phyloP scores from a whole-genome alignment of 306 rosid species.

The Trifolium fragiferum region DNA sequence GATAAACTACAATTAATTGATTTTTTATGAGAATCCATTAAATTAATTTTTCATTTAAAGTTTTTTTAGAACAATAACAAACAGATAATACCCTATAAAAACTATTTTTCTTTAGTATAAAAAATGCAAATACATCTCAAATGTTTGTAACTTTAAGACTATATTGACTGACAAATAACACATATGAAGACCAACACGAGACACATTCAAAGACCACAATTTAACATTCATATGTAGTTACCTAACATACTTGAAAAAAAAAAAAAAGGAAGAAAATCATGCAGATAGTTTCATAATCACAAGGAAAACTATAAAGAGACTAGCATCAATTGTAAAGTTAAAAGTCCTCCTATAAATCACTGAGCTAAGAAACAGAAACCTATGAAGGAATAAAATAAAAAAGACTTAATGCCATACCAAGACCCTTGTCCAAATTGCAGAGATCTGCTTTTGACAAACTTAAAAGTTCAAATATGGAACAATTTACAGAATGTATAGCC shows the following conservation, averaged over 20 bases:
- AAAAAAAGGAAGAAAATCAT: background rate
- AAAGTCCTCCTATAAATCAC: slow-evolving; percentile 35
- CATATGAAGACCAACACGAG: too few relatives aligned
- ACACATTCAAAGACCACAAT: too few relatives aligned
- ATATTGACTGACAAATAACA: too few relatives aligned
- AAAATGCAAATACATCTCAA: too few relatives aligned
- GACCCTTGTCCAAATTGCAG: slow-evolving; percentile 37
- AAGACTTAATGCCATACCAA: slow-evolving; percentile 29
- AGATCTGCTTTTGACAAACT: slow-evolving; percentile 23
- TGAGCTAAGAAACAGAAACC: slow-evolving; percentile 37
- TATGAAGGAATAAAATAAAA: slow-evolving; percentile 7
- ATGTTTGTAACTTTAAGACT: too few relatives aligned
- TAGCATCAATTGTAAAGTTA: slow-evolving; percentile 25
- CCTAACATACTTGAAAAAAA: slow-evolving; percentile 8
- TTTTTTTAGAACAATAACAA: too few relatives aligned
- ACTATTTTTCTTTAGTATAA: too few relatives aligned
- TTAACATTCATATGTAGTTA: background rate
- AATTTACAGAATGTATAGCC: slow-evolving; percentile 31
- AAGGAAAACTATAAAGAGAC: slow-evolving; percentile 4
- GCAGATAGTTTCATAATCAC: background rate
- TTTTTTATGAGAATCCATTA: too few relatives aligned
- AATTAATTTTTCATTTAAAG: too few relatives aligned
- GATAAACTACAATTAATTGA: too few relatives aligned
- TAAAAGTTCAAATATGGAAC: slow-evolving; percentile 25
- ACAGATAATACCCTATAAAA: too few relatives aligned